phyloP scores from a whole-genome alignment of 2,329 filamentous ascomycete genomes.

The Colletotrichum liaoningense region DNA sequence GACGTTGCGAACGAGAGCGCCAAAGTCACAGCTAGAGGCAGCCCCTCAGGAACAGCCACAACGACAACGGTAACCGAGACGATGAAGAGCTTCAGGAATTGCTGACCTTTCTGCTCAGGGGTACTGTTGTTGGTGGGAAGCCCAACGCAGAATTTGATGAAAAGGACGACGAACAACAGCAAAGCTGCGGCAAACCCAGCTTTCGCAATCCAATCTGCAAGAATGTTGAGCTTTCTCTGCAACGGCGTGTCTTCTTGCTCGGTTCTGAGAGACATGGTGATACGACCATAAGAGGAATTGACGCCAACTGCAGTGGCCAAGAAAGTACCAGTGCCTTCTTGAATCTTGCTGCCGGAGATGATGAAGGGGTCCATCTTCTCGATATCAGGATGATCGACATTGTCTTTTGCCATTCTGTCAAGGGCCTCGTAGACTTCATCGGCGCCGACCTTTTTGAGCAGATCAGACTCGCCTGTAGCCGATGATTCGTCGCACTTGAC shows the following conservation, averaged over 20 bases:
- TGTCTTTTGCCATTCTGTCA: constrained; percentile 60
- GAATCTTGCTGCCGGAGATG: constrained; percentile 66
- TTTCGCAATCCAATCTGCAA: constrained; percentile 52
- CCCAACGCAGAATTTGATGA: constrained; percentile 80
- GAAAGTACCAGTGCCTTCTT: constrained; percentile 65
- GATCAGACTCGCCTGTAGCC: constrained; percentile 76
- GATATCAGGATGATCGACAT: constrained; percentile 38
- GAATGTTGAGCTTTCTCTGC: constrained; percentile 62
- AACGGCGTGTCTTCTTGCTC: constrained; percentile 64
- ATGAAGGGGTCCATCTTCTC: constrained; percentile 68
- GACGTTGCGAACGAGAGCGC: constrained; percentile 76
- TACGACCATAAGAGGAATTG: constrained; percentile 65
- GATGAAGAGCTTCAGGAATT: constrained; percentile 71
- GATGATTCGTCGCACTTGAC: constrained; percentile 78
- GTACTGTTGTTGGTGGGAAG: constrained; percentile 61
- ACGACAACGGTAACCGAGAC: constrained; percentile 75
- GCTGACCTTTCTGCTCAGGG: constrained; percentile 68
- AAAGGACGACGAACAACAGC: constrained; percentile 80
- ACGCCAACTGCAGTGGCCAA: constrained; percentile 66
- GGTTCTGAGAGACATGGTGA: constrained; percentile 65
- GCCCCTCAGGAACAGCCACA: constrained; percentile 75
- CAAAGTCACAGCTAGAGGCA: constrained; percentile 75
- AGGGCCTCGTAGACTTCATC: constrained; percentile 69
- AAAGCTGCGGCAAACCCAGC: constrained; percentile 72
- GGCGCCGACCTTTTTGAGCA: constrained; percentile 72